These are phyloP conservation scores for Paecilomyces variotii DNA, from an alignment of 2,329 filamentous ascomycete species.

Conservation along the genomic window DNA sequence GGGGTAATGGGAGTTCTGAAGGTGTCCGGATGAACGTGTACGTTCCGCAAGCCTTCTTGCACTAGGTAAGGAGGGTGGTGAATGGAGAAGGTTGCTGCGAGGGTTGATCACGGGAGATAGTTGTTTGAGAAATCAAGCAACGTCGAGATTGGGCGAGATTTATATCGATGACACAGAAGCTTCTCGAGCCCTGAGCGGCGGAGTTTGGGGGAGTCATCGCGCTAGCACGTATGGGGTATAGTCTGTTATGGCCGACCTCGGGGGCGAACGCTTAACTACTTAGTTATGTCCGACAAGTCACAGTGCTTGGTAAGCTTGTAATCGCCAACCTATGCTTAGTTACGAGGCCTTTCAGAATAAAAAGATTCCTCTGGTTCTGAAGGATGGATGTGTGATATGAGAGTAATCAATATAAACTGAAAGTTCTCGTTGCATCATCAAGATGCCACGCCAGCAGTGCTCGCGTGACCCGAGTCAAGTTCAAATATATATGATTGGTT, in stretches of 20 bases:
- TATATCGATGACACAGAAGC: constrained; percentile 32
- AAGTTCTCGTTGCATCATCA: too few species aligned
- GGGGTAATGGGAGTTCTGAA: background rate
- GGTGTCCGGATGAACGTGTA: constrained; percentile 1
- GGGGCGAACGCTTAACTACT: background rate
- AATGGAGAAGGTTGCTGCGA: constrained; percentile 8
- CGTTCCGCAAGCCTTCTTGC: background rate
- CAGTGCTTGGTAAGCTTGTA: background rate
- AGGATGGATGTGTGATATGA: too few species aligned
- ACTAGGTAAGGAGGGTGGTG: background rate
- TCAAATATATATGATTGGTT: background rate
- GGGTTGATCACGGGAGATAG: constrained; percentile 22
- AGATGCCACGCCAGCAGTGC: background rate
- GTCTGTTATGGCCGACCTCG: background rate
- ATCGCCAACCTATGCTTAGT: background rate
- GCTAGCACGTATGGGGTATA: background rate
- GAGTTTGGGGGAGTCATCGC: background rate
- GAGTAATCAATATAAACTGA: too few species aligned
- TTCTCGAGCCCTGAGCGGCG: constrained; percentile 23
- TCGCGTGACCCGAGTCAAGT: background rate
- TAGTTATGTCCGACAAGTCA: background rate
- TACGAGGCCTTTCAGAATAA: background rate
- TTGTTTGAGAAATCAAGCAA: constrained; percentile 12
- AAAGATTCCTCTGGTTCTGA: background rate
- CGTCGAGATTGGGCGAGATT: constrained; percentile 20